Conservation (phyloP, 2,329 filamentous ascomycete species). For the Aspergillus ochraceoroseus region DNA sequence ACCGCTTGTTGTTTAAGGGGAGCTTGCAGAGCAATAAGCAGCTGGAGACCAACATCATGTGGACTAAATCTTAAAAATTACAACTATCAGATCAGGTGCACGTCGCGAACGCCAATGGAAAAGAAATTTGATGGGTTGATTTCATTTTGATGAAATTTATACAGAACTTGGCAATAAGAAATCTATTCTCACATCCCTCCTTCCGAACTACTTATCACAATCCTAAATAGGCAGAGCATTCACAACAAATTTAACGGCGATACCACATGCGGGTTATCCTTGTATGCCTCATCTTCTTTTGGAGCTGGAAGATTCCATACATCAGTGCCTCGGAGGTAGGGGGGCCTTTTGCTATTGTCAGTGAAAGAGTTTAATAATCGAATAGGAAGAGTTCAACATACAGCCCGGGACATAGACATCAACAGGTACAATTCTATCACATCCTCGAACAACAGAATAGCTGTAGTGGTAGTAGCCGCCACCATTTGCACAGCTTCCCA, state of each 20-base stretch:
- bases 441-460: slow-evolving; percentile 71
- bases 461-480: slow-evolving; percentile 87
- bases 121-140: no score
- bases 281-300: slow-evolving; percentile 68
- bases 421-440: slow-evolving; percentile 75
- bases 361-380: slow-evolving; percentile 6
- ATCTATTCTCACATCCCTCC: slow-evolving; percentile 8
- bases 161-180: slow-evolving; percentile 8
- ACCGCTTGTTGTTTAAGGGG: no score
- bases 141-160: slow-evolving; percentile 4
- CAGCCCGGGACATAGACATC: slow-evolving; percentile 82
- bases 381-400: slow-evolving; percentile 41
- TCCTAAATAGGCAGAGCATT: background rate
- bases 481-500: slow-evolving; percentile 81
- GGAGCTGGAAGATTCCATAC: slow-evolving; percentile 70
- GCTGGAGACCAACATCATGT: no score
- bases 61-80: no score
- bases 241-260: slow-evolving; percentile 39
- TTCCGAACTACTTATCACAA: background rate
- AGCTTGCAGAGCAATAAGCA: no score
- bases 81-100: background rate
- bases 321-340: slow-evolving; percentile 54
- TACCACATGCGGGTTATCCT: slow-evolving; percentile 57
- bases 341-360: slow-evolving; percentile 35
- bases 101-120: background rate